Evolutionary conservation across 2,329 filamentous ascomycete genomes (phyloP).

Genomic region (Microsporum audouinii): DNA sequence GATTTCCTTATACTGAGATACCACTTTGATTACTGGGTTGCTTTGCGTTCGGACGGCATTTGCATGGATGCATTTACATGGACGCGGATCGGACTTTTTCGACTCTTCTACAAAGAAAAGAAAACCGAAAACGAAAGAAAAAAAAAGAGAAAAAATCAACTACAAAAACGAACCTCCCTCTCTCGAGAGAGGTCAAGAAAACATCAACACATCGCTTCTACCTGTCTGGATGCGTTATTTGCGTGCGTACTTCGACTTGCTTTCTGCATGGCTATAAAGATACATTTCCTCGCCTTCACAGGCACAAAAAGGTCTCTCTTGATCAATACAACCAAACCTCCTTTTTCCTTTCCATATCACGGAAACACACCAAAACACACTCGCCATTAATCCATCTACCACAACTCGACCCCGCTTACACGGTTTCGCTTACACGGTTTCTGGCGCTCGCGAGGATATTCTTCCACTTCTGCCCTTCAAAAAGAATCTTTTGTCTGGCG

Average conservation of each 20-base stretch:
- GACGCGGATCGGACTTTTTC: background rate
- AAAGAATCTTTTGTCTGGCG: background rate
- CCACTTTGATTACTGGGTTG: background rate
- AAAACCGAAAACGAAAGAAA: background rate
- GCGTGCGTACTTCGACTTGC: background rate
- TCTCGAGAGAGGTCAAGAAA: background rate
- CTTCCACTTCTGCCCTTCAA: background rate
- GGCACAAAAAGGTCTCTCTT: background rate
- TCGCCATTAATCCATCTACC: background rate
- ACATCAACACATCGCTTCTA: background rate
- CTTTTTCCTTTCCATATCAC: background rate
- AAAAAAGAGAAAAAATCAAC: background rate
- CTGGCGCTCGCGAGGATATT: background rate
- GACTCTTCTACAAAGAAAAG: background rate
- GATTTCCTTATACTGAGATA: background rate
- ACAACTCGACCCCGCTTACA: background rate
- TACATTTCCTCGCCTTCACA: background rate
- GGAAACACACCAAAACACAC: background rate
- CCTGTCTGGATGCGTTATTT: background rate
- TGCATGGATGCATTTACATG: slow-evolving; percentile 2
- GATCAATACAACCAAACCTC: background rate
- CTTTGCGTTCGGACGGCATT: background rate
- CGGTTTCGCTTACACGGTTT: background rate
- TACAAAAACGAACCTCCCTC: background rate
- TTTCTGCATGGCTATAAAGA: background rate